Base-by-base conservation (phyloP, 805 yeast genomes). In the Zygoascus bituminiphila region DNA sequence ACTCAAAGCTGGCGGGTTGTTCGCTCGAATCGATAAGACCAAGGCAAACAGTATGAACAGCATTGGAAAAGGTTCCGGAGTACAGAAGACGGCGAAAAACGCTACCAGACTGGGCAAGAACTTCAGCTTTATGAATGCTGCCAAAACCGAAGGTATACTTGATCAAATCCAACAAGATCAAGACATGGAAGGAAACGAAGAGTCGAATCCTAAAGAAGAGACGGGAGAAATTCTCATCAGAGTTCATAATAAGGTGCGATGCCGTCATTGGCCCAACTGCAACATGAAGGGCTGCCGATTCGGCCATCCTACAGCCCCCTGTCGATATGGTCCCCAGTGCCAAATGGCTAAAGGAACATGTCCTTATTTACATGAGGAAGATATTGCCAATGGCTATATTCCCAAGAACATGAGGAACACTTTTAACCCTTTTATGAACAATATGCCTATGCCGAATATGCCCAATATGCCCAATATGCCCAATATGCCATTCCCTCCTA, bases 291-390 rank as follows among this genome's bases (percentile, higher is more conserved):
- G 78, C 46, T 88, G 96, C 65, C 75, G 73, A 38, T 81, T 76
- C 61, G 78, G 88, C 2, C 96, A 88, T 66, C 96, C 96, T 20
- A 78, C 87, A 1, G 84, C 77, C 57, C 71, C 72, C 5, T 88
- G 96, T 64, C 77, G 75, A 65, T 78, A 78, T 5, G 86, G 73
- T 62, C 93, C 93, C 49, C 76, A 81, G 57, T 88, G 96, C 67
- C 75, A 86, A 22, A 82, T 83, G 57, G 76, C 82, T 2, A 81
- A 84, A 31, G 95, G 94, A 9, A 84, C 93, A 0, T 88, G 96
- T 68, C 81, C 78, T 54, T 86, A 70, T 58, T 69, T 88, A 55
- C 96, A 88, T 63, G 89, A 88, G 67, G 96, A 88, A 64, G 35
- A 25, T 31, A 42, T 36, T 43, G 42, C 48, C 36, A 21, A 25